Conservation (phyloP, 108 stramenopile genomes). For the Licmophora abbreviata region DNA sequence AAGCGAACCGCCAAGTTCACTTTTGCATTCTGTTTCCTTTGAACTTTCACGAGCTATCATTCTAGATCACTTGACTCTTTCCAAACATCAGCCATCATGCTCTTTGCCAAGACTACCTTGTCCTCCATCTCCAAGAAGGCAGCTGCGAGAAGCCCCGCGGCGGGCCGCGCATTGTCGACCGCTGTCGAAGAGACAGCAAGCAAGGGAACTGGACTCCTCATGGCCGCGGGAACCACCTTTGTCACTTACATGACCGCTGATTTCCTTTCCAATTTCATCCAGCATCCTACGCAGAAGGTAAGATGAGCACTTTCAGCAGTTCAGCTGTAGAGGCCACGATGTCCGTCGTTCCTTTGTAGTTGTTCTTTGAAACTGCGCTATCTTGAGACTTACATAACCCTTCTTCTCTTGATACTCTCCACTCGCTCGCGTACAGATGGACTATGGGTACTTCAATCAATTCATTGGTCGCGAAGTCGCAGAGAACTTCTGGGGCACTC, state of each 20-base stretch:
- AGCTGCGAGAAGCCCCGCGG: not conserved
- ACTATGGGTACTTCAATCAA: constrained; percentile 43
- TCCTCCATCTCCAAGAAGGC: not conserved
- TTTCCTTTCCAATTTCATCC: constrained; percentile 42
- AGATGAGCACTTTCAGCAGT: not conserved
- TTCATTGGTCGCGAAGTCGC: constrained; percentile 37
- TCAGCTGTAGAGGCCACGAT: not conserved
- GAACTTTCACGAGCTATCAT: no score
- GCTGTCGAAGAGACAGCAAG: constrained; percentile 1
- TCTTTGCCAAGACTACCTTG: not conserved
- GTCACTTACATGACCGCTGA: constrained; percentile 37
- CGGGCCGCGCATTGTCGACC: not conserved
- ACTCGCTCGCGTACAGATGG: constrained; percentile 33
- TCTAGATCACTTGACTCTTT: no score
- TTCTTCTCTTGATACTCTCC: no score
- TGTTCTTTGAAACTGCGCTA: no score
- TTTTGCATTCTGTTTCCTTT: no score
- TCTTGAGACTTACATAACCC: no score
- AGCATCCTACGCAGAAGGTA: constrained; percentile 40
- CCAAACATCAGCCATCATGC: not conserved
- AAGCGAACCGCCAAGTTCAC: no score
- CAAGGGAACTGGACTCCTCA: not conserved
- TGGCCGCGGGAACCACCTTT: constrained; percentile 31
- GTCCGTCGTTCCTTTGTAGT: no score
- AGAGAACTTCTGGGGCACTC: constrained; percentile 39